Evolutionary conservation across 345 rosid species (phyloP).

Genomic region (Rhodamnia rubescens): DNA sequence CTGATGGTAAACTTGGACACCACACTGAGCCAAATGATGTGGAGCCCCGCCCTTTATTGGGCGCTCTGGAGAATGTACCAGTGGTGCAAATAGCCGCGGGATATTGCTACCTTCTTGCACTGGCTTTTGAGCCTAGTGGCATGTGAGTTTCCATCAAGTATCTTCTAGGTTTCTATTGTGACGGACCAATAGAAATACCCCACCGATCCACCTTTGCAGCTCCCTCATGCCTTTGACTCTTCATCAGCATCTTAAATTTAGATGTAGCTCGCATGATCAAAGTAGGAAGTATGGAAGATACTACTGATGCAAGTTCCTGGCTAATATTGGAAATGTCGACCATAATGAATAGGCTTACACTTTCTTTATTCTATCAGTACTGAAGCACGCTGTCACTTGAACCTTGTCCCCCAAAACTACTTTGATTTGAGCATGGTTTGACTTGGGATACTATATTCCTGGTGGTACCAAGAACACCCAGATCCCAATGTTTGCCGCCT

Average conservation of each 20-base stretch:
- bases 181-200: background rate
- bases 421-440: background rate
- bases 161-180: background rate
- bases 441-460: background rate
- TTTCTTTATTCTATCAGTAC: background rate
- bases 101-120: constrained; percentile 88
- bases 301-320: too few relatives aligned
- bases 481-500: background rate
- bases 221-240: background rate
- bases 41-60: constrained; percentile 75
- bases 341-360: background rate
- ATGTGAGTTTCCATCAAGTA: constrained; percentile 40
- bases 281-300: background rate
- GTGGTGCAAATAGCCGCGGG: constrained; percentile 95
- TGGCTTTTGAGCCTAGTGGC: constrained; percentile 85
- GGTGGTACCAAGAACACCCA: background rate
- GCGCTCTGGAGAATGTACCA: constrained; percentile 75
- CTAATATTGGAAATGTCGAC: background rate
- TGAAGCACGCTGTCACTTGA: background rate
- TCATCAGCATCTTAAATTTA: background rate
- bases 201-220: background rate
- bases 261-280: background rate
- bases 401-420: background rate
- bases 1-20: constrained; percentile 70
- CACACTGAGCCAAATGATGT: constrained; percentile 59